A percentile compares a stretch with the other conserved stretches of the same genome.
Evolutionary conservation across 169 alveolate species (phyloP).

Genomic region (Babesia ovata): DNA sequence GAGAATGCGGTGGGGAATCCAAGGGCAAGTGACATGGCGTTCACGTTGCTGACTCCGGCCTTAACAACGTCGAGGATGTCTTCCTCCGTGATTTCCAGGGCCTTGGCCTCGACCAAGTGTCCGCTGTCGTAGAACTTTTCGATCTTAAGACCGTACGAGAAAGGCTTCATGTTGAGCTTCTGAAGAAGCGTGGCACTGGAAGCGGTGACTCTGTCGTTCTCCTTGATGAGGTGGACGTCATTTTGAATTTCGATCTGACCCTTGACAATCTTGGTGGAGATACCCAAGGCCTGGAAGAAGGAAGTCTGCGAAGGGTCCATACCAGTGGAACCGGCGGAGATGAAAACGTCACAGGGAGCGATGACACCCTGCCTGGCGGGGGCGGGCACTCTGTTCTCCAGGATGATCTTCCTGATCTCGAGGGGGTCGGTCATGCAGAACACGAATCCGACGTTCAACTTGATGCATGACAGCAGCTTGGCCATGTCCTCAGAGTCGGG

Average conservation of each 20-base stretch:
- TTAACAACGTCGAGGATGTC: slow-evolving; percentile 86
- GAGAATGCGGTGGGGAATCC: slow-evolving; percentile 95
- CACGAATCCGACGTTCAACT: slow-evolving; percentile 95
- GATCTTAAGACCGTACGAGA: slow-evolving; percentile 94
- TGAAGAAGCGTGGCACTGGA: slow-evolving; percentile 96
- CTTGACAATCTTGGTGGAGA: slow-evolving; percentile 97
- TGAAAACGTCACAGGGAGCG: slow-evolving; percentile 95
- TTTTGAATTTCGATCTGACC: slow-evolving; percentile 97
- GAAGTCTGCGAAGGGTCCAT: slow-evolving; percentile 99
- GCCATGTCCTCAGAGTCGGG: slow-evolving; percentile 84
- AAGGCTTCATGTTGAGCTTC: slow-evolving; percentile 96
- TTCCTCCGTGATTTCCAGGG: slow-evolving; percentile 92
- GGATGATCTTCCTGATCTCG: slow-evolving; percentile 89
- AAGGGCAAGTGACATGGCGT: slow-evolving; percentile 92
- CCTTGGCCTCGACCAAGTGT: slow-evolving; percentile 90
- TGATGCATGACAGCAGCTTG: slow-evolving; percentile 83
- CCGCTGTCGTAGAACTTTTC: slow-evolving; percentile 95
- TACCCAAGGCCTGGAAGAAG: slow-evolving; percentile 98
- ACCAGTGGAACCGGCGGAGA: slow-evolving; percentile 99
- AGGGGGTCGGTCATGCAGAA: slow-evolving; percentile 94
- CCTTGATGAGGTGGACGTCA: slow-evolving; percentile 91
- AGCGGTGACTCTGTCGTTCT: slow-evolving; percentile 94
- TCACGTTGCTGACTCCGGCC: slow-evolving; percentile 87
- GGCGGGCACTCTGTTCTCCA: slow-evolving; percentile 93
- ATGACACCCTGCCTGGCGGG: slow-evolving; percentile 98